phyloP scores from a whole-genome alignment of 163 green algal species.

The Scenedesmus sp. region DNA sequence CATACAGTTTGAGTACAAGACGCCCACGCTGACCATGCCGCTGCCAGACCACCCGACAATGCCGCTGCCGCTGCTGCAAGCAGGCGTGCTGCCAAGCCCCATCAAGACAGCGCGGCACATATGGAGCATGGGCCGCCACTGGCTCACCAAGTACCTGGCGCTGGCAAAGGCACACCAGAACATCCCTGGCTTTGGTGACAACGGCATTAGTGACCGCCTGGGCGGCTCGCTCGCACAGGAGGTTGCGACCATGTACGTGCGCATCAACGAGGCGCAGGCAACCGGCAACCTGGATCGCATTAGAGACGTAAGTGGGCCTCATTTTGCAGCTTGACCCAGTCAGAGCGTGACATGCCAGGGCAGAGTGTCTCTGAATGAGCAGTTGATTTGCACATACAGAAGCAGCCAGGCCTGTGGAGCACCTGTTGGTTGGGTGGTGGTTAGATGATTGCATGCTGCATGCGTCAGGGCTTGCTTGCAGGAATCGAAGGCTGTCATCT shows the following conservation, averaged over 20 bases:
- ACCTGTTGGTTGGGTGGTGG: no score
- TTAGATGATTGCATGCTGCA: no score
- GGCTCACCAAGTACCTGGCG: not conserved
- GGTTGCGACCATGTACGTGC: constrained; percentile 43
- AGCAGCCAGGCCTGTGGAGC: no score
- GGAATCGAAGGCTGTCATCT: no score
- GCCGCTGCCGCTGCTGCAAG: not conserved
- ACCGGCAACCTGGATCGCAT: constrained; percentile 25
- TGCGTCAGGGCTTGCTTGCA: no score
- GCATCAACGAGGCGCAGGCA: constrained; percentile 49
- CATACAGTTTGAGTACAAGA: not conserved
- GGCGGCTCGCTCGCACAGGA: not conserved
- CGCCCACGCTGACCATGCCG: not conserved
- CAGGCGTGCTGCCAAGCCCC: not conserved
- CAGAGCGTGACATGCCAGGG: no score
- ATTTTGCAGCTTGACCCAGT: not conserved
- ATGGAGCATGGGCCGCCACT: not conserved
- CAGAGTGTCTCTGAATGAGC: no score
- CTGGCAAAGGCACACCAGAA: not conserved
- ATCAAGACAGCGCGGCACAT: not conserved
- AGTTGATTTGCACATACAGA: no score
- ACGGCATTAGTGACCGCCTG: not conserved
- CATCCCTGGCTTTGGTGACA: constrained; percentile 31
- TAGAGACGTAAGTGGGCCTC: constrained; percentile 24
- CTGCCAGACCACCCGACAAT: not conserved